A percentile compares a stretch with the other conserved stretches of the same genome.
phyloP scores from a whole-genome alignment of 345 rosid genomes.

The Camelina laxa region DNA sequence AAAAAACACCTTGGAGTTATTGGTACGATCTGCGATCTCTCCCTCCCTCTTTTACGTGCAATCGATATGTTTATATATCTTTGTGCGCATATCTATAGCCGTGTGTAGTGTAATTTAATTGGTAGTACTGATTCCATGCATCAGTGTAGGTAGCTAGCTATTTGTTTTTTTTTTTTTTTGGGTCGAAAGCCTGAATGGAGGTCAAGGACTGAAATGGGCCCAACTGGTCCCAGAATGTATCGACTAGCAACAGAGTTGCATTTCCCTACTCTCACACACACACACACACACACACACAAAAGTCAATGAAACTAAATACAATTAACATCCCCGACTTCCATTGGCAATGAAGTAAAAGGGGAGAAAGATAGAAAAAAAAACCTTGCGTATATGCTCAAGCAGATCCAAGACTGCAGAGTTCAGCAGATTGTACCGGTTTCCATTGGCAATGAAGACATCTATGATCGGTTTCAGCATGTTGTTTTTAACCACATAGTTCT shows the following conservation, averaged over 20 bases:
- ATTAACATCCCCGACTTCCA: conserved; percentile 11
- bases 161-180: no score
- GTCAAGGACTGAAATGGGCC: conserved; percentile 72
- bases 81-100: background rate
- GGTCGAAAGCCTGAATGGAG: conserved; percentile 73
- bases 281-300: conserved; percentile 26
- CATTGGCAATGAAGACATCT: conserved; percentile 87
- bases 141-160: no score
- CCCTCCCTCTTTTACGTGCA: background rate
- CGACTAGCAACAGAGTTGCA: conserved; percentile 76
- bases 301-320: conserved; percentile 5
- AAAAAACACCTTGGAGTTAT: no score
- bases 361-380: conserved; percentile 42
- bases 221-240: conserved; percentile 85
- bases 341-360: conserved; percentile 12
- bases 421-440: conserved; percentile 87
- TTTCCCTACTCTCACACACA: conserved; percentile 96
- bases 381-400: conserved; percentile 94
- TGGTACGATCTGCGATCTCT: background rate
- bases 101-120: no score
- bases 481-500: conserved; percentile 79
- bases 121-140: background rate
- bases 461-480: conserved; percentile 82
- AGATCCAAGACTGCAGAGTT: conserved; percentile 93
- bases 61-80: no score